phyloP scores from a whole-genome alignment of 2,329 filamentous ascomycete genomes.

The Calonectria ilicicola region DNA sequence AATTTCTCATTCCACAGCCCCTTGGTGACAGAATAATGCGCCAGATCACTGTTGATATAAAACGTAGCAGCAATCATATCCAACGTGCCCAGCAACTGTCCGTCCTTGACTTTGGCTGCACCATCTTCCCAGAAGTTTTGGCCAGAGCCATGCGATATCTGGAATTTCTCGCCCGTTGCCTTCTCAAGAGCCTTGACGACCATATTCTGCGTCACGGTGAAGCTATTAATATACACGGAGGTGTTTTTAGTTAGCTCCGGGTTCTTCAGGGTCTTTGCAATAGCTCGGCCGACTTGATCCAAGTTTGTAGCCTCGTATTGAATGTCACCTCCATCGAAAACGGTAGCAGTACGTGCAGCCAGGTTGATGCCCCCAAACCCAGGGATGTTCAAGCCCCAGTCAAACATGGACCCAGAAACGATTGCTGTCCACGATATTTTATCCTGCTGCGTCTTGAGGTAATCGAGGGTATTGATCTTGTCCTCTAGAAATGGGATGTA shows the following conservation, averaged over 20 bases:
- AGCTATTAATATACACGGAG: slow-evolving; percentile 24
- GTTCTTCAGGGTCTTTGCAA: slow-evolving; percentile 17
- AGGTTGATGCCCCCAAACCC: slow-evolving; percentile 10
- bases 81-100: slow-evolving; percentile 3
- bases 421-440: slow-evolving; percentile 23
- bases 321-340: slow-evolving; percentile 18
- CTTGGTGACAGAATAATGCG: slow-evolving; percentile 4
- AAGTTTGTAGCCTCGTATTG: slow-evolving; percentile 20
- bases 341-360: background rate
- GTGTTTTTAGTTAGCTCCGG: slow-evolving; percentile 14
- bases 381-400: slow-evolving; percentile 24
- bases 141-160: background rate
- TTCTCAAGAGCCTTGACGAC: slow-evolving; percentile 14
- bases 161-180: slow-evolving; percentile 4
- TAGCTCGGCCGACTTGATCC: slow-evolving; percentile 24
- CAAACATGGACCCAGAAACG: slow-evolving; percentile 16
- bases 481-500: slow-evolving; percentile 15
- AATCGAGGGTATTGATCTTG: slow-evolving; percentile 15
- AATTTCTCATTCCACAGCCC: slow-evolving; percentile 25
- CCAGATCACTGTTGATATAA: slow-evolving; percentile 6
- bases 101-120: background rate
- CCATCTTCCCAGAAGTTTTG: slow-evolving; percentile 4
- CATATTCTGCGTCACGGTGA: slow-evolving; percentile 21
- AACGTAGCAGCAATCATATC: slow-evolving; percentile 5
- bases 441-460: slow-evolving; percentile 9